phyloP scores from a whole-genome alignment of 768 basidiomycete species.

The Imleria badia region DNA sequence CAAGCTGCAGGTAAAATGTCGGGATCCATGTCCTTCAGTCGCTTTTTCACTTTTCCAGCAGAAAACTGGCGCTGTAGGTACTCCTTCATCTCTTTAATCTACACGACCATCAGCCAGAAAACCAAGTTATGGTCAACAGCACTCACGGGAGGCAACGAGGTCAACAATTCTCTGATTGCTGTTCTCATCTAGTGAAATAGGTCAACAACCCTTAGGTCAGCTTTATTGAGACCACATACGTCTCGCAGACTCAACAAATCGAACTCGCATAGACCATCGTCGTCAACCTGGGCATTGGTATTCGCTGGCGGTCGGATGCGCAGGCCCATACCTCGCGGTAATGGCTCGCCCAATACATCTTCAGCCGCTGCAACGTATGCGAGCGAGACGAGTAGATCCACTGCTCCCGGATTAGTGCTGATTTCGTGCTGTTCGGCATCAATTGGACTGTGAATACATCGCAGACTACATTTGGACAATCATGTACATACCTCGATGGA shows the following conservation, averaged over 20 bases:
- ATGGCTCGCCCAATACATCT: slow-evolving; percentile 51
- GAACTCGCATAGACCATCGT: slow-evolving; percentile 50
- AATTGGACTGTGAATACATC: neutral
- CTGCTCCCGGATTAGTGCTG: slow-evolving; percentile 56
- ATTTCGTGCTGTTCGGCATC: slow-evolving; percentile 60
- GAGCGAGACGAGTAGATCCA: slow-evolving; percentile 68
- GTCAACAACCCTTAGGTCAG: neutral
- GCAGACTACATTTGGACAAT: neutral
- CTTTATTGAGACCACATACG: slow-evolving; percentile 41
- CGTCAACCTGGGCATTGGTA: neutral
- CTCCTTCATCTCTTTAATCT: slow-evolving; percentile 58
- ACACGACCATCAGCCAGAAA: neutral
- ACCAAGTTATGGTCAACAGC: neutral
- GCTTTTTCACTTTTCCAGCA: slow-evolving; percentile 54
- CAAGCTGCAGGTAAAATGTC: slow-evolving; percentile 58
- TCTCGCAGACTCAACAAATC: slow-evolving; percentile 41
- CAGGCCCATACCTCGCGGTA: slow-evolving; percentile 60
- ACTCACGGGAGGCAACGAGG: slow-evolving; percentile 49
- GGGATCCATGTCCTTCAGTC: slow-evolving; percentile 50
- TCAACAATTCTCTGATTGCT: slow-evolving; percentile 43
- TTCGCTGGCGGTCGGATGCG: slow-evolving; percentile 39
- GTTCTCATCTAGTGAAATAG: slow-evolving; percentile 33
- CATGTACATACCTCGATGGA: slow-evolving; percentile 57
- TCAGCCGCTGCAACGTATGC: slow-evolving; percentile 58
- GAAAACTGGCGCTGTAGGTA: slow-evolving; percentile 54